These are phyloP conservation scores for peach (Prunus persica) DNA, from an alignment of 306 rosid genomes.

Conservation along the genomic window DNA sequence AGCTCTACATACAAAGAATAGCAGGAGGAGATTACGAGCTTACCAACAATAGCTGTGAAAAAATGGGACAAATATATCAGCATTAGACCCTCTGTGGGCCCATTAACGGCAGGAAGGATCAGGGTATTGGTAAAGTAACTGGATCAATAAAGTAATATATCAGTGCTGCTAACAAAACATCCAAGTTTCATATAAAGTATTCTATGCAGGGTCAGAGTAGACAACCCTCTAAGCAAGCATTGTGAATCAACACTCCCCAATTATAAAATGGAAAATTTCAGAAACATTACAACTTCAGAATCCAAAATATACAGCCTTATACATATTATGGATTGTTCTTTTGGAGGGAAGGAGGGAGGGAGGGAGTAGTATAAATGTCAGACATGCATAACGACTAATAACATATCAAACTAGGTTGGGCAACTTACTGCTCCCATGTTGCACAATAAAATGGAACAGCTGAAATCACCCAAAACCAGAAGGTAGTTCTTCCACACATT, in stretches of 20 bases:
- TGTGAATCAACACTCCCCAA: not conserved
- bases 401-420: not conserved
- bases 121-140: conserved; percentile 91
- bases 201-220: not conserved
- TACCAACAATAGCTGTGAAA: conserved; percentile 89
- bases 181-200: not conserved
- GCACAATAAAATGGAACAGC: conserved; percentile 89
- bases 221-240: not conserved
- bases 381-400: not conserved
- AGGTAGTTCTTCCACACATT: conserved; percentile 79
- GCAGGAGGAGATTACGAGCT: conserved; percentile 24
- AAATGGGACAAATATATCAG: conserved; percentile 64
- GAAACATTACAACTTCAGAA: not conserved
- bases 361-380: not conserved
- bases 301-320: not conserved
- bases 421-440: conserved; percentile 97
- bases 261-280: not conserved
- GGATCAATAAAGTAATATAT: conserved; percentile 37
- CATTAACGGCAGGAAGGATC: conserved; percentile 82
- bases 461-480: conserved; percentile 97
- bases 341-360: not conserved
- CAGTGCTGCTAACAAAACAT: conserved; percentile 2
- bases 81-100: conserved; percentile 98
- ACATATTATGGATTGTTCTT: not conserved
- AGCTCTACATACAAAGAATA: conserved; percentile 1